Conservation (phyloP, 148 eudicot genomes). For the Rhododendron griersonianum region DNA sequence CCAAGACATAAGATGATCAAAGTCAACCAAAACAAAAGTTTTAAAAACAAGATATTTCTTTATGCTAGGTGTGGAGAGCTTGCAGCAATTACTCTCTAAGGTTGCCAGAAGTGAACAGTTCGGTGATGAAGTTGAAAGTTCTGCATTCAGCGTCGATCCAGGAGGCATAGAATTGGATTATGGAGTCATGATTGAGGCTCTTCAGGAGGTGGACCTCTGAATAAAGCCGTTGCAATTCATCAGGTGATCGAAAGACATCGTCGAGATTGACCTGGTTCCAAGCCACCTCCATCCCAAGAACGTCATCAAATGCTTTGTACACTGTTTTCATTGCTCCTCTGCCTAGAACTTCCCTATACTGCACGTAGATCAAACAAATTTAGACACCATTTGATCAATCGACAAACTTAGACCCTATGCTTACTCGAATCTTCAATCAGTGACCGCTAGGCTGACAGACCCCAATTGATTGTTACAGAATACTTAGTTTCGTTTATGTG, state of each 20-base stretch:
- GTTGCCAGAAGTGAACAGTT: slow-evolving; percentile 91
- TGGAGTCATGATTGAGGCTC: slow-evolving; percentile 61
- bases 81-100: slow-evolving; percentile 63
- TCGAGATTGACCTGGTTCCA: slow-evolving; percentile 81
- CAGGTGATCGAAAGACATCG: slow-evolving; percentile 48
- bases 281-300: slow-evolving; percentile 81
- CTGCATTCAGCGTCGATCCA: slow-evolving; percentile 64
- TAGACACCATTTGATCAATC: background rate
- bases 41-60: background rate
- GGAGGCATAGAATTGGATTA: slow-evolving; percentile 56
- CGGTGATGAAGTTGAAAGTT: slow-evolving; percentile 92
- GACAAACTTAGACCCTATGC: background rate
- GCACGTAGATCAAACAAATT: slow-evolving; percentile 3
- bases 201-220: slow-evolving; percentile 87
- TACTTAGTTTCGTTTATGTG: background rate
- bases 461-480: background rate
- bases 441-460: background rate
- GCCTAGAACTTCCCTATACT: slow-evolving; percentile 72
- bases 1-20: background rate
- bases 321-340: slow-evolving; percentile 87
- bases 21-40: background rate
- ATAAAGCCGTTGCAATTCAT: slow-evolving; percentile 60
- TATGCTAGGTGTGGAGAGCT: slow-evolving; percentile 4
- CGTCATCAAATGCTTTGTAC: slow-evolving; percentile 75
- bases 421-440: background rate